Percentiles rank a stretch among this genome's conserved stretches.
Evolutionary conservation across 768 basidiomycete species (phyloP).

Genomic region (Strobilomyces confusus): DNA sequence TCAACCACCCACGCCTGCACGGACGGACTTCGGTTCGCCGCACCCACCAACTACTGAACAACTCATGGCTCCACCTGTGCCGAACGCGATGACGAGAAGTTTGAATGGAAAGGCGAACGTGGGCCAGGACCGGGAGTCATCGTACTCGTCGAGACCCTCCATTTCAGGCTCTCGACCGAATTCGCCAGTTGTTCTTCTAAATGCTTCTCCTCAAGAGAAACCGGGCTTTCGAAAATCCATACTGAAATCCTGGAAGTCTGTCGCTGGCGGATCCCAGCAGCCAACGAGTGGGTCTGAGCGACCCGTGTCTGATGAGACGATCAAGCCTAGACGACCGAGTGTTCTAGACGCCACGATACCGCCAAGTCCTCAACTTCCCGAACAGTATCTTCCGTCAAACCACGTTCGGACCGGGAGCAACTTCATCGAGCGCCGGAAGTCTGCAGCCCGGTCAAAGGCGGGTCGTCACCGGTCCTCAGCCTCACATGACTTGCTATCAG

Average conservation of each 20-base stretch:
- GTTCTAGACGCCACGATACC: conserved; percentile 47
- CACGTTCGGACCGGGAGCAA: conserved; percentile 32
- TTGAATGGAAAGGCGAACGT: conserved; percentile 28
- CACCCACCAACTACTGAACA: conserved; percentile 34
- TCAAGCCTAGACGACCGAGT: conserved; percentile 45
- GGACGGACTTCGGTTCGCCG: conserved; percentile 33
- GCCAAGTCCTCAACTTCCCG: conserved; percentile 60
- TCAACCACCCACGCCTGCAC: conserved; percentile 35
- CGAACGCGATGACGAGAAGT: conserved; percentile 12
- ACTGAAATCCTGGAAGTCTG: conserved; percentile 59
- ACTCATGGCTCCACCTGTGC: conserved; percentile 24
- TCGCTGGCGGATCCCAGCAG: conserved; percentile 34
- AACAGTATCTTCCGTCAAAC: conserved; percentile 39
- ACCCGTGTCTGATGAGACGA: conserved; percentile 30
- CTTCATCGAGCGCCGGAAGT: conserved; percentile 27
- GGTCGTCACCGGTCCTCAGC: conserved; percentile 24
- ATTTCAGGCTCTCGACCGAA: conserved; percentile 31
- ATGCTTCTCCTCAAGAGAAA: conserved; percentile 38
- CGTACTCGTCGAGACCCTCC: conserved; percentile 41
- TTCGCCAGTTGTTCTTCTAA: conserved; percentile 18
- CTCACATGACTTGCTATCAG: conserved; percentile 29
- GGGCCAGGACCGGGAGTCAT: conserved; percentile 53
- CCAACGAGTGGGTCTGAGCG: conserved; percentile 32
- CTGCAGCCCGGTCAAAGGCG: conserved; percentile 17
- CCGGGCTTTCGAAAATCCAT: conserved; percentile 62